Conservation (phyloP, 148 eudicot species). For the Spergularia bocconei region DNA sequence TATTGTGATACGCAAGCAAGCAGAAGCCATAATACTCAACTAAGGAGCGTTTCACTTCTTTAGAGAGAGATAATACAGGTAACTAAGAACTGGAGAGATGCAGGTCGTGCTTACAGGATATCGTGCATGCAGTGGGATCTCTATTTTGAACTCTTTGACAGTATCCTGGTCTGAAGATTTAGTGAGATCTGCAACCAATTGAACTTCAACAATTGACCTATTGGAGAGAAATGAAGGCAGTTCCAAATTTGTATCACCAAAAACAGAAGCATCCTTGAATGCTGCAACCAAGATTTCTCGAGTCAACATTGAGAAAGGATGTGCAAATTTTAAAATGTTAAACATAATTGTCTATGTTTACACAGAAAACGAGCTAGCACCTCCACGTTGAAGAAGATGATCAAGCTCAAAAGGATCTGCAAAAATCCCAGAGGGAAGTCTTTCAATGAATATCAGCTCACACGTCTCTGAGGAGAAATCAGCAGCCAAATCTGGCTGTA, state of each 20-base stretch:
- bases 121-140: slow-evolving; percentile 76
- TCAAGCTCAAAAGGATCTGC: slow-evolving; percentile 95
- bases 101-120: slow-evolving; percentile 55
- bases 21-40: not conserved
- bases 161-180: slow-evolving; percentile 25
- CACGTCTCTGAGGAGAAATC: slow-evolving; percentile 39
- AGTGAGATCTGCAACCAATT: slow-evolving; percentile 41
- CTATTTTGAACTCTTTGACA: slow-evolving; percentile 39
- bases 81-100: not conserved
- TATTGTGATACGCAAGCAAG: not conserved
- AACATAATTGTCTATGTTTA: not conserved
- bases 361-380: slow-evolving; percentile 38
- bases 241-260: slow-evolving; percentile 89
- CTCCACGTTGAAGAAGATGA: slow-evolving; percentile 66
- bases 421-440: slow-evolving; percentile 74
- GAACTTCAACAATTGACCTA: slow-evolving; percentile 75
- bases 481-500: slow-evolving; percentile 31
- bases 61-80: not conserved
- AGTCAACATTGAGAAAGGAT: slow-evolving; percentile 1
- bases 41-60: not conserved
- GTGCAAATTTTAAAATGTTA: not conserved
- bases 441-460: slow-evolving; percentile 65
- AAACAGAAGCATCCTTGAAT: slow-evolving; percentile 64
- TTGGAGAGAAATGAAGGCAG: slow-evolving; percentile 77
- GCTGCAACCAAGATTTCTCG: slow-evolving; percentile 35